Evolutionary conservation across 768 basidiomycete genomes (phyloP), one percentile per base, ranked within the genome.

Genomic region (Lactarius pseudohatsudake): DNA sequence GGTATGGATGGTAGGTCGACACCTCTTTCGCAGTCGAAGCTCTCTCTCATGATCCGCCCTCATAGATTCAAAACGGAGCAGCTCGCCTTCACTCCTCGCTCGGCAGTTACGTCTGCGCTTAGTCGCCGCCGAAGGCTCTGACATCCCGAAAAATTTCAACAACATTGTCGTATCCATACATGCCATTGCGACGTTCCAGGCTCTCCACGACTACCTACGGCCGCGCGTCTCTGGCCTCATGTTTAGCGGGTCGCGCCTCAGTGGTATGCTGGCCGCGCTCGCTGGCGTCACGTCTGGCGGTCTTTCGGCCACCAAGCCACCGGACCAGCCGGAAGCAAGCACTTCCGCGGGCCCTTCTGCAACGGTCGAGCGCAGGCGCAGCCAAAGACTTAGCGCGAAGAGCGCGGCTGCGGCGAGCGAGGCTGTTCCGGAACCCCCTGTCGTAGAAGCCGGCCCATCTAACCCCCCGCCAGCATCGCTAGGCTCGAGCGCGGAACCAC

Each of bases 81-180:
- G 89, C 71, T 94, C 95, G 0, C 91, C 95, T 0, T 91, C 94
- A 1, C 80, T 96, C 67, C 84, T 98, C n/a, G 94, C 93, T 8
- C 88, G 96, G 30, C 95, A 96, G 72, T 79, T 99, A 55, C 90
- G 95, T 11, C 85, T 98, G 15, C 89, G 93, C 26, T 79, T 99
- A 18, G 83, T 92, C n/a, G 94, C 95, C 1, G 89, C 89, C 11
- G 94, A 97, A 61, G 92, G 91, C 40, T 86, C 91, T 0, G 94
- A 95, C 70, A 85, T 96, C 26, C 96, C 97, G 20, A 87, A 89
- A 62, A 89, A 85, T 73, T 79, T 92, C 40, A 90, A 90, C 72
- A 95, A 93, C 71, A 92, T 98, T 73, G 92, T 94, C 45, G 92
- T 98, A 26, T 98, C 96, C 8, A 98, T 98, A 67, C 96, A 98